Conservation (phyloP, 345 rosid species). For the Lenwebbia sp. region DNA sequence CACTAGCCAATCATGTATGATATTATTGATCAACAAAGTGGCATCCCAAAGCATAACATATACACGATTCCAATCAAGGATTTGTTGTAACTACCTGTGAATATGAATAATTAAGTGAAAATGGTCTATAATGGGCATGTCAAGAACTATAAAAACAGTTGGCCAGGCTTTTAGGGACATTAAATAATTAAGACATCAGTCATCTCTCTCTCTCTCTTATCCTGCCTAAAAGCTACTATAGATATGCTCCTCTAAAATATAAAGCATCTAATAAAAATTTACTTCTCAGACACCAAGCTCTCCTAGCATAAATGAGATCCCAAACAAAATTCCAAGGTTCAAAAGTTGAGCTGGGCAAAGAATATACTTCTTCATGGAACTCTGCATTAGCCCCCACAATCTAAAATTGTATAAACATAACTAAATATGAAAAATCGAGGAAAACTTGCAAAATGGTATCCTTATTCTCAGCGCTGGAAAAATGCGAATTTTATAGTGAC, state of each 20-base stretch:
- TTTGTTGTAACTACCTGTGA: not conserved
- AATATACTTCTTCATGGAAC: not conserved
- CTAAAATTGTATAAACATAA: not conserved
- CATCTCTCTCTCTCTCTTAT: not conserved
- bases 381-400: not conserved
- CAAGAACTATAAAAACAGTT: no score
- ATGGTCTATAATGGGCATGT: not conserved
- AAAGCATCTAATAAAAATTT: not conserved
- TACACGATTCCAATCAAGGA: not conserved
- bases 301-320: not conserved
- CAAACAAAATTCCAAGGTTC: not conserved
- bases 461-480: not conserved
- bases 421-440: not conserved
- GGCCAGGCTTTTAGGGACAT: not conserved
- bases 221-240: not conserved
- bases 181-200: not conserved
- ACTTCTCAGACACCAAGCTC: not conserved
- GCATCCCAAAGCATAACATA: not conserved
- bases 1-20: not conserved
- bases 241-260: not conserved
- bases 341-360: not conserved
- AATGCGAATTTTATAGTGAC: not conserved
- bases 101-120: not conserved
- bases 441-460: not conserved
- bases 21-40: not conserved